phyloP scores from a whole-genome alignment of 371 early-diverging fungal species.

The Rhizopus stolonifer region DNA sequence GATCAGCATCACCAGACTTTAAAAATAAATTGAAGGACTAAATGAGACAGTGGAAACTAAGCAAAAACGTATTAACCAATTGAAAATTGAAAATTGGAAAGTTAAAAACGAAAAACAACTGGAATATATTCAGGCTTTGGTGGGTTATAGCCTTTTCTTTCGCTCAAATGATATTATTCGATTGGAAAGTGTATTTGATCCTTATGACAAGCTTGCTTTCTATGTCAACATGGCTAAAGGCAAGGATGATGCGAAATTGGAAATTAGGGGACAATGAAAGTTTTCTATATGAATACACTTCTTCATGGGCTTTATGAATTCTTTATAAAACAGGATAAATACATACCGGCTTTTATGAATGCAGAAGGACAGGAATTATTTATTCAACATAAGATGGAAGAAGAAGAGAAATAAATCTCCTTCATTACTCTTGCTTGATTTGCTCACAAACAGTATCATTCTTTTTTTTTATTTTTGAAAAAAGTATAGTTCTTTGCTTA shows the following conservation, averaged over 20 bases:
- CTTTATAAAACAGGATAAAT: conserved; percentile 64
- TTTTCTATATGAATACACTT: conserved; percentile 47
- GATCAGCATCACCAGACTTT: too few species aligned
- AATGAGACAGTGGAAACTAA: conserved; percentile 41
- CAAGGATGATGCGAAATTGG: conserved; percentile 36
- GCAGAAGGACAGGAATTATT: conserved; percentile 62
- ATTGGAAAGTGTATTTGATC: conserved; percentile 63
- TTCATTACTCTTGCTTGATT: too few species aligned
- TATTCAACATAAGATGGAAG: not conserved
- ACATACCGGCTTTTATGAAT: conserved; percentile 80
- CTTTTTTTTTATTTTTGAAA: too few species aligned
- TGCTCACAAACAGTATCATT: too few species aligned
- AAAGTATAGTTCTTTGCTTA: too few species aligned
- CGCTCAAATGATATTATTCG: conserved; percentile 69
- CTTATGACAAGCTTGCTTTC: conserved; percentile 59
- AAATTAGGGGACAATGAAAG: conserved; percentile 64
- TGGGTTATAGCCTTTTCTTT: conserved; percentile 78
- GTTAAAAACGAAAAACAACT: conserved; percentile 43
- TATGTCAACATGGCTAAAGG: conserved; percentile 56
- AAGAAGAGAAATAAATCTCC: too few species aligned
- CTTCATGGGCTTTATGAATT: conserved; percentile 55
- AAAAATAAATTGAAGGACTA: conserved; percentile 54
- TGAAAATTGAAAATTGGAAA: conserved; percentile 61
- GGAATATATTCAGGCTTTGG: conserved; percentile 64
- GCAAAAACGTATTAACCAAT: conserved; percentile 64